Evolutionary conservation across 129 eudicot genomes (phyloP).

Genomic region (Helichrysum umbraculigerum): DNA sequence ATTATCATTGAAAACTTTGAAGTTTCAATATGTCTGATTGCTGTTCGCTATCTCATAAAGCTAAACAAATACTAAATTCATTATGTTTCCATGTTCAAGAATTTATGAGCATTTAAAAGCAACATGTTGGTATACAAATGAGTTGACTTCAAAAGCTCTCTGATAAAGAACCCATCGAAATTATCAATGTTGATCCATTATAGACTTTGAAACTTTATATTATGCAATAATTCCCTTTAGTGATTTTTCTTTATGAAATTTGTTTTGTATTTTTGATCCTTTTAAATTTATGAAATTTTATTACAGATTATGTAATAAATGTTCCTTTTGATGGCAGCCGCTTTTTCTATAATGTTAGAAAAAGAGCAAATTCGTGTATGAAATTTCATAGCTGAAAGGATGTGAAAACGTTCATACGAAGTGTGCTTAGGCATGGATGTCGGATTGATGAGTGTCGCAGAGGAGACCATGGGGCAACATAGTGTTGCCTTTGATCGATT

Average conservation of each 20-base stretch:
- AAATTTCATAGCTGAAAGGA: constrained; percentile 14
- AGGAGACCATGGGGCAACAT: constrained; percentile 52
- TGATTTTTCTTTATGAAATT: constrained; percentile 7
- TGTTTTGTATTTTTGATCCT: constrained; percentile 13
- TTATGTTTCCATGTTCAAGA: neutral
- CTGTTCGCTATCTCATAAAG: neutral
- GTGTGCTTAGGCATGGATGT: constrained; percentile 42
- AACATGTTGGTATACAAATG: constrained; percentile 1
- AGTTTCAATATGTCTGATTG: neutral
- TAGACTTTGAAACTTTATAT: neutral
- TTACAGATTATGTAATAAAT: constrained; percentile 3
- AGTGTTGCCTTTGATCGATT: constrained; percentile 49
- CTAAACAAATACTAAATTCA: constrained; percentile 4
- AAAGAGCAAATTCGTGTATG: constrained; percentile 13
- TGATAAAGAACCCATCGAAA: constrained; percentile 15
- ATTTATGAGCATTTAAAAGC: neutral
- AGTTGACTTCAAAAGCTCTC: neutral
- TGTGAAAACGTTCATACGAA: constrained; percentile 17
- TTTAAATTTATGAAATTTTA: neutral
- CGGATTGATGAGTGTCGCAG: constrained; percentile 46
- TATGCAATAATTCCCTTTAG: neutral
- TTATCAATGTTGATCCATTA: neutral
- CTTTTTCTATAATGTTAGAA: neutral
- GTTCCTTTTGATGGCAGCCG: neutral
- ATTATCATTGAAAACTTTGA: neutral